Evolutionary conservation across 306 rosid species (phyloP).

Genomic region (Lathyrus tuberosus): DNA sequence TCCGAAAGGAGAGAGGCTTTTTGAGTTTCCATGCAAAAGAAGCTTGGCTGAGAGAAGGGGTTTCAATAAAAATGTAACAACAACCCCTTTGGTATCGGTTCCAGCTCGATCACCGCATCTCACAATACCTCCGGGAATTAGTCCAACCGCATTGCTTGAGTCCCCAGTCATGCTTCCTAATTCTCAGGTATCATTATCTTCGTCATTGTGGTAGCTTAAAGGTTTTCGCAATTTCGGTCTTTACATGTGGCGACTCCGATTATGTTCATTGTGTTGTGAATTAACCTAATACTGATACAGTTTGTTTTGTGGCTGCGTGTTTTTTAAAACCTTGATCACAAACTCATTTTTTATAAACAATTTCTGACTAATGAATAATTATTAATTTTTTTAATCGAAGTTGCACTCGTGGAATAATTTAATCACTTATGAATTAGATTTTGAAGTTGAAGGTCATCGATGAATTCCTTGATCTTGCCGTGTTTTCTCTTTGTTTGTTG

Average conservation of each 20-base stretch:
- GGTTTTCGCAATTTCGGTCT: too few species aligned
- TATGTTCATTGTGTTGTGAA: too few species aligned
- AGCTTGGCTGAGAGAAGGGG: conserved; percentile 78
- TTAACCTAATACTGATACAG: too few species aligned
- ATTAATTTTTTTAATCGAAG: neutral
- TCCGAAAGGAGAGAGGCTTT: neutral
- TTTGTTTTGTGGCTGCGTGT: too few species aligned
- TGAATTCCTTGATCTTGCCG: neutral
- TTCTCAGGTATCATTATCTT: conserved; percentile 49
- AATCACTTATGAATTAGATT: neutral
- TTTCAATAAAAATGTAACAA: conserved; percentile 50
- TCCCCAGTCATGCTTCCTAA: conserved; percentile 77
- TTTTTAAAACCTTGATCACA: neutral
- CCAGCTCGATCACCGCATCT: conserved; percentile 54
- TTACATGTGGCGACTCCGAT: too few species aligned
- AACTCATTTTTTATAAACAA: neutral
- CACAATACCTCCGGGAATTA: conserved; percentile 69
- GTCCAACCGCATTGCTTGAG: conserved; percentile 77
- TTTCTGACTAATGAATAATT: neutral
- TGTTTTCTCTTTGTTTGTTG: too few species aligned
- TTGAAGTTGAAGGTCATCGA: neutral
- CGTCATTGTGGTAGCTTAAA: too few species aligned
- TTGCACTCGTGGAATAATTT: neutral
- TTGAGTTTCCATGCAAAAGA: conserved; percentile 22
- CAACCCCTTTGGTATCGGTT: conserved; percentile 46